Percentiles rank a stretch among this genome's conserved stretches.
Evolutionary conservation across 805 yeast species (phyloP).

Genomic region (Pichia cabralensis): DNA sequence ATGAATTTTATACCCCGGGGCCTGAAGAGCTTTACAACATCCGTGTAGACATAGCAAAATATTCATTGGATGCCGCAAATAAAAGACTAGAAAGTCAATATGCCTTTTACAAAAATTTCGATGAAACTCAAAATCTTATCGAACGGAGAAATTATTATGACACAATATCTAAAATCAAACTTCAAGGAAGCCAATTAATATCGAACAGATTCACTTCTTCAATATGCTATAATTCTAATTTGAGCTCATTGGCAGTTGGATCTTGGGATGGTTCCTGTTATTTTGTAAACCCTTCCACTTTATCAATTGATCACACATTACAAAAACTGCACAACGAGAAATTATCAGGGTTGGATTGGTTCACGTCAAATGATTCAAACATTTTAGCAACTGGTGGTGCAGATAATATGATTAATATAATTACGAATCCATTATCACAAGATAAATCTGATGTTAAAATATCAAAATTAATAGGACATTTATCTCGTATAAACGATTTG

Average conservation of each 20-base stretch:
- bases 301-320: constrained; percentile 25
- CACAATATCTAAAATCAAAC: constrained; percentile 26
- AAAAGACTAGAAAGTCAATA: constrained; percentile 30
- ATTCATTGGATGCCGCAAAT: constrained; percentile 39
- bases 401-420: constrained; percentile 29
- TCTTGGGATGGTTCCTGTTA: constrained; percentile 78
- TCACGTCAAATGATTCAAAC: constrained; percentile 10
- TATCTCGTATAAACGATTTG: constrained; percentile 46
- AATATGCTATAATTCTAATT: constrained; percentile 35
- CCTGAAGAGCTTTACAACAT: constrained; percentile 38
- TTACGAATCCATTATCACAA: neutral
- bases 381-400: constrained; percentile 34
- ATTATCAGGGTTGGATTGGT: constrained; percentile 67
- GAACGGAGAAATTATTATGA: constrained; percentile 12
- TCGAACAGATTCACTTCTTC: constrained; percentile 61
- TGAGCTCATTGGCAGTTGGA: constrained; percentile 44
- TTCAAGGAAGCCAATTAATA: constrained; percentile 61
- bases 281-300: constrained; percentile 29
- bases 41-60: constrained; percentile 40
- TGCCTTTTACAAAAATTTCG: constrained; percentile 19
- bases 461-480: constrained; percentile 32
- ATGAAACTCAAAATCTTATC: constrained; percentile 16
- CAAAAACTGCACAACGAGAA: constrained; percentile 44
- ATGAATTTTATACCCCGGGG: constrained; percentile 83
- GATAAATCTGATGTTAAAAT: neutral